Evolutionary conservation across 2,329 filamentous ascomycete species (phyloP).

Genomic region (Ascochyta rabiei): DNA sequence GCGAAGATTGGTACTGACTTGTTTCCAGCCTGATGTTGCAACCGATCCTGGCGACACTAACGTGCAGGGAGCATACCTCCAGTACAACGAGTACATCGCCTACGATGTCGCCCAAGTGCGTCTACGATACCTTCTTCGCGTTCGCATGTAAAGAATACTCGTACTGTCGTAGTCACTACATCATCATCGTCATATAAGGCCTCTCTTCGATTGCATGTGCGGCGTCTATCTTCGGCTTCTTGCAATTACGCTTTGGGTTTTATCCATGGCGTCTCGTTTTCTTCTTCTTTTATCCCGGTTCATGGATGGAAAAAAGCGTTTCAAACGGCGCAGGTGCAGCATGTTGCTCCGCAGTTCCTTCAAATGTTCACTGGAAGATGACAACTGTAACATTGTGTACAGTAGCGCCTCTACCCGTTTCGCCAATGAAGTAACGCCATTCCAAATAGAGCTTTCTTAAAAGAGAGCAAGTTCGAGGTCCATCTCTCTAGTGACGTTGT

Average conservation of each 20-base stretch:
- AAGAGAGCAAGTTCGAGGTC: slow-evolving; percentile 9
- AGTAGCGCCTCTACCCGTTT: not conserved
- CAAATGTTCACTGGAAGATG: not conserved
- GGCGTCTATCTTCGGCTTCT: not conserved
- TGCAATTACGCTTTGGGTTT: not conserved
- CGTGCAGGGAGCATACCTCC: slow-evolving; percentile 55
- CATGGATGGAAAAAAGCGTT: not conserved
- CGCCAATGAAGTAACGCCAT: not conserved
- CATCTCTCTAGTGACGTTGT: slow-evolving; percentile 1
- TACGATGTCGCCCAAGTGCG: slow-evolving; percentile 74
- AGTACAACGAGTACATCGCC: slow-evolving; percentile 76
- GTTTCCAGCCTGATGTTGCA: slow-evolving; percentile 32
- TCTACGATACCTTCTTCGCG: slow-evolving; percentile 71
- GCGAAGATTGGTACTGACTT: slow-evolving; percentile 11
- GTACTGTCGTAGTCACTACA: not conserved
- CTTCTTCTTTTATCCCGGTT: too few relatives aligned
- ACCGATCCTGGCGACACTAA: slow-evolving; percentile 57
- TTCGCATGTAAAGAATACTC: slow-evolving; percentile 43
- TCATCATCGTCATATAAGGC: not conserved
- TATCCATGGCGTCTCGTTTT: not conserved
- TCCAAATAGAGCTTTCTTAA: not conserved
- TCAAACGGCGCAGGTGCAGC: not conserved
- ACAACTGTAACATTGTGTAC: not conserved
- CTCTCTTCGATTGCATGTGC: not conserved
- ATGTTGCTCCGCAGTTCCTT: not conserved